Evolutionary conservation across 768 basidiomycete genomes (phyloP).

Genomic region (Mycena vulgaris): DNA sequence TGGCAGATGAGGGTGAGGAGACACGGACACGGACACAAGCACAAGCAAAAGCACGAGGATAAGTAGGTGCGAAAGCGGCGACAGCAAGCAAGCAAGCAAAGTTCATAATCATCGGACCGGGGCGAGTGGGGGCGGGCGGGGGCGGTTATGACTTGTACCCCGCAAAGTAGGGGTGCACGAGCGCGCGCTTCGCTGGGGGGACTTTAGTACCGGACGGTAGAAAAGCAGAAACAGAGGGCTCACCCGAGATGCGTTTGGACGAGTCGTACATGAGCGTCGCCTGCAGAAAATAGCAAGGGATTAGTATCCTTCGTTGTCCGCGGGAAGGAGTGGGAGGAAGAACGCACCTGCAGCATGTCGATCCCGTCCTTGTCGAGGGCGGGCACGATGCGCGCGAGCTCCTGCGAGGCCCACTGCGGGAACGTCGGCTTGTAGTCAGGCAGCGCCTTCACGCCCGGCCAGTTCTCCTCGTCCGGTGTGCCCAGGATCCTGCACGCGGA

Average conservation of each 20-base stretch:
- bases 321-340: neutral
- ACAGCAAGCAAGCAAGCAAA: neutral
- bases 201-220: conserved; percentile 30
- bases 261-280: conserved; percentile 88
- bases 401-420: conserved; percentile 92
- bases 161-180: conserved; percentile 65
- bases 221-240: conserved; percentile 41
- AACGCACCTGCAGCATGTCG: conserved; percentile 82
- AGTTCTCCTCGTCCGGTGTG: conserved; percentile 91
- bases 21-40: neutral
- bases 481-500: conserved; percentile 80
- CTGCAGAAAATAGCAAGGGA: conserved; percentile 46
- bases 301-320: neutral
- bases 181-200: conserved; percentile 70
- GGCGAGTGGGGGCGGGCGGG: neutral
- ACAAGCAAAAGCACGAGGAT: neutral
- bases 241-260: conserved; percentile 92
- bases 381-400: conserved; percentile 76
- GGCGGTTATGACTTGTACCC: conserved; percentile 53
- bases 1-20: neutral
- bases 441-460: conserved; percentile 90
- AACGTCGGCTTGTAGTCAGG: conserved; percentile 98
- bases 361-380: conserved; percentile 84
- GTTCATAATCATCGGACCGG: neutral
- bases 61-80: neutral